Conservation (phyloP, 768 basidiomycete genomes). For the Phlebiopsis flavidoalba region DNA sequence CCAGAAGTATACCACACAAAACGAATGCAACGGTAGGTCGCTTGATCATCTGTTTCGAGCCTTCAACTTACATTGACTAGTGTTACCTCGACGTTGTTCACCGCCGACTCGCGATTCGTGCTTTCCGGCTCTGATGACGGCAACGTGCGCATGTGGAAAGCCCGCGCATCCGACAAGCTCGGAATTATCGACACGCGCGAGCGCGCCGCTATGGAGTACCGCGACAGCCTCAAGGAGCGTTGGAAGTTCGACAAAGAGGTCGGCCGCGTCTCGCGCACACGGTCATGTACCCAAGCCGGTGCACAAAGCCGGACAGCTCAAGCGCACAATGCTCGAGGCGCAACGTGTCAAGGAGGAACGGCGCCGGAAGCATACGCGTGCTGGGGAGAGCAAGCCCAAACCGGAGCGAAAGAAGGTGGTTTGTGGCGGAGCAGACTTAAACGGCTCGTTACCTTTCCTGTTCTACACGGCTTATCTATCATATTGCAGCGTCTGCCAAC, state of each 20-base stretch:
- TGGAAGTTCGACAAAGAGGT: slow-evolving; percentile 88
- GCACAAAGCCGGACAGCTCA: slow-evolving; percentile 81
- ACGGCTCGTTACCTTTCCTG: background rate
- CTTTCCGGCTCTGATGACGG: slow-evolving; percentile 92
- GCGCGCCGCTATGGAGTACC: slow-evolving; percentile 88
- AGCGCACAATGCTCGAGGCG: slow-evolving; percentile 90
- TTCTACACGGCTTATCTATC: background rate
- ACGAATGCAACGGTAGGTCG: slow-evolving; percentile 88
- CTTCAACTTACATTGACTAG: slow-evolving; percentile 33
- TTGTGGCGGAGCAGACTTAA: slow-evolving; percentile 70
- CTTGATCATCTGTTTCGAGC: too few species aligned
- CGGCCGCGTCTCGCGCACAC: slow-evolving; percentile 68
- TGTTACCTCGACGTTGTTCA: slow-evolving; percentile 85
- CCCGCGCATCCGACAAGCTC: slow-evolving; percentile 86
- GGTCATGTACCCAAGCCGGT: slow-evolving; percentile 91
- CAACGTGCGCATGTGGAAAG: slow-evolving; percentile 94
- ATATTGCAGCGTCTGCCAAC: too few species aligned
- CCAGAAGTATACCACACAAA: slow-evolving; percentile 97
- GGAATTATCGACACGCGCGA: slow-evolving; percentile 89
- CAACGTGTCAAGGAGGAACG: slow-evolving; percentile 90
- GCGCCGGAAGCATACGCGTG: slow-evolving; percentile 82
- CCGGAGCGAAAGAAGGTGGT: slow-evolving; percentile 89
- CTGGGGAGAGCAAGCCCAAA: slow-evolving; percentile 82
- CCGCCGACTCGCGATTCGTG: slow-evolving; percentile 87
- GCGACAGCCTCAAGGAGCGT: slow-evolving; percentile 78